Evolutionary conservation across 176 grass and related monocot species (phyloP).

Genomic region (Pontederia paniculata): DNA sequence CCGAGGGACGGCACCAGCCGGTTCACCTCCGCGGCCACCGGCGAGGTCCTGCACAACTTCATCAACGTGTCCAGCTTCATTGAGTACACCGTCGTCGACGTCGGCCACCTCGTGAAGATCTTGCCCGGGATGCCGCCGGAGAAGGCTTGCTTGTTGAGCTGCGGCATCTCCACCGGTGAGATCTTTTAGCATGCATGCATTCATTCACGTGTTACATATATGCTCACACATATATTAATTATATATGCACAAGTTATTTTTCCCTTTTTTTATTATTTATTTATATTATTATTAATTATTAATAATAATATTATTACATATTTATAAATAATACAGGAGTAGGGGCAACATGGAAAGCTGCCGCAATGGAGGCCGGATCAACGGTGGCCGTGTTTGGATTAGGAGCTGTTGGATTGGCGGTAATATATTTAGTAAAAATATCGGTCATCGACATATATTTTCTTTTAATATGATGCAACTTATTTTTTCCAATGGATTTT

Average conservation of each 20-base stretch:
- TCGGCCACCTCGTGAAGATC: constrained; percentile 37
- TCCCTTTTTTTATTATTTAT: background rate
- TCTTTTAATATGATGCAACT: too few species aligned
- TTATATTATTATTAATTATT: background rate
- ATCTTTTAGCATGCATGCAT: too few species aligned
- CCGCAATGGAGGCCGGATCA: constrained; percentile 34
- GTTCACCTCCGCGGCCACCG: constrained; percentile 29
- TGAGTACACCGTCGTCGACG: constrained; percentile 67
- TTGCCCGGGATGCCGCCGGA: constrained; percentile 34
- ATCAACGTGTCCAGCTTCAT: constrained; percentile 55
- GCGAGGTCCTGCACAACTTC: constrained; percentile 31
- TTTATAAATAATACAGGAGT: constrained; percentile 20
- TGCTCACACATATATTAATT: too few species aligned
- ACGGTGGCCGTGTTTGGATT: constrained; percentile 54
- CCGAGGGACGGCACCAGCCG: constrained; percentile 52
- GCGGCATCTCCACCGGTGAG: constrained; percentile 38
- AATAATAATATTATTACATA: too few species aligned
- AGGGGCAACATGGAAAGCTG: constrained; percentile 53
- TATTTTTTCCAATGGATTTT: too few species aligned
- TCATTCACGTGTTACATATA: too few species aligned
- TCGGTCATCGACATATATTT: too few species aligned
- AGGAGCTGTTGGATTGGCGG: constrained; percentile 59
- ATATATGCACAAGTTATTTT: too few species aligned
- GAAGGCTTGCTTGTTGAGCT: constrained; percentile 52
- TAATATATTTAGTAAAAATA: constrained; percentile 10